phyloP scores from a whole-genome alignment of 257 asterid species.

The Nicotiana tomentosiformis region DNA sequence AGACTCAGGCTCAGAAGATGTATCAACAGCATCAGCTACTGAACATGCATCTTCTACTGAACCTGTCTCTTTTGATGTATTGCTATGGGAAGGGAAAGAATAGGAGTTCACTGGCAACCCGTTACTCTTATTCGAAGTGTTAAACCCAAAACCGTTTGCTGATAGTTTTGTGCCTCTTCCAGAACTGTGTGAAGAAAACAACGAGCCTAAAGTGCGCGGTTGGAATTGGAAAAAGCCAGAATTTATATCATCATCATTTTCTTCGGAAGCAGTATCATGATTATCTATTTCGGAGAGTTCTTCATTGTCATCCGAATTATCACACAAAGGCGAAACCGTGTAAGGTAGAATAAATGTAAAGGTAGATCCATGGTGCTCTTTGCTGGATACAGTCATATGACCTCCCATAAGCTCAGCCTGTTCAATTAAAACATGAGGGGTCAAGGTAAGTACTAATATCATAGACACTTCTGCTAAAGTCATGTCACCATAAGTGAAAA shows the following conservation, averaged over 20 bases:
- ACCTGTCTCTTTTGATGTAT: constrained; percentile 29
- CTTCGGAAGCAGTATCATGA: constrained; percentile 38
- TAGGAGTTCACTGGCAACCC: constrained; percentile 34
- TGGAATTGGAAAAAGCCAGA: constrained; percentile 65
- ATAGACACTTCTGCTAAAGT: neutral
- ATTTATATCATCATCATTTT: constrained; percentile 51
- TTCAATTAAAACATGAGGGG: neutral
- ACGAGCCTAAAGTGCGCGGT: constrained; percentile 65
- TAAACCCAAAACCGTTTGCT: constrained; percentile 30
- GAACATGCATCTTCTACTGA: constrained; percentile 46
- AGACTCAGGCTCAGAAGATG: constrained; percentile 25
- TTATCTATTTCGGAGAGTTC: constrained; percentile 52
- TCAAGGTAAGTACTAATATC: neutral
- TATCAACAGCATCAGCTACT: constrained; percentile 30
- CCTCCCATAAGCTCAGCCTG: constrained; percentile 99
- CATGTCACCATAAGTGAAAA: neutral
- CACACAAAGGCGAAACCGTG: constrained; percentile 52
- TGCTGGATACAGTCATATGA: constrained; percentile 62
- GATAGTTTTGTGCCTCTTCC: constrained; percentile 40
- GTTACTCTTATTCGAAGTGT: constrained; percentile 17
- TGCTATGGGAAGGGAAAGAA: constrained; percentile 30
- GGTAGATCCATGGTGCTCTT: constrained; percentile 68
- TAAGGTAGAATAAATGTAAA: constrained; percentile 76
- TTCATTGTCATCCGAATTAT: constrained; percentile 62
- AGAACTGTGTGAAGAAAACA: constrained; percentile 48